Conservation (phyloP, 2,329 filamentous ascomycete genomes). For the Epichloe baconii region DNA sequence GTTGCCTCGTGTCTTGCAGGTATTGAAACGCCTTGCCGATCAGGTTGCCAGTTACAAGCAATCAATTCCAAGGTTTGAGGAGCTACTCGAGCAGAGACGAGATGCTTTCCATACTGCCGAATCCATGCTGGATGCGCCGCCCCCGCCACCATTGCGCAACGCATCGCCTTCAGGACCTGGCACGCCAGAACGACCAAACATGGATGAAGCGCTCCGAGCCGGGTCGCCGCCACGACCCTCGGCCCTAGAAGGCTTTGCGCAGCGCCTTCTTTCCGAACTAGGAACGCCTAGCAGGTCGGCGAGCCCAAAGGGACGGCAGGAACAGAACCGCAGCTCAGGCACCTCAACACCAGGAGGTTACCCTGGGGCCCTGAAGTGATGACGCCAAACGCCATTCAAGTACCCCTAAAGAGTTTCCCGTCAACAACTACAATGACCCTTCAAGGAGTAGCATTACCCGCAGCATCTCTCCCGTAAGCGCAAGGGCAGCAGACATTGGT, state of each 20-base stretch:
- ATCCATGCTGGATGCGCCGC: conserved; percentile 26
- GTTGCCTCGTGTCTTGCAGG: conserved; percentile 39
- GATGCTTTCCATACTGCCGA: conserved; percentile 52
- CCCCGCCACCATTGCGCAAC: conserved; percentile 10
- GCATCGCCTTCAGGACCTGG: conserved; percentile 18
- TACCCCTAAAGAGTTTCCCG: conserved; percentile 31
- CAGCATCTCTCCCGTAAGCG: conserved; percentile 29
- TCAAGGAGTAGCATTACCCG: conserved; percentile 18
- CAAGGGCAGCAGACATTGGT: conserved; percentile 12
- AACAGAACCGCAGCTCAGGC: conserved; percentile 22
- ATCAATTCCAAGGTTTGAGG: conserved; percentile 58
- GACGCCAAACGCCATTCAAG: conserved; percentile 19
- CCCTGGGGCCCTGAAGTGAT: conserved; percentile 10
- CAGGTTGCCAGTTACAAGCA: conserved; percentile 50
- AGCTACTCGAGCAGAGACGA: conserved; percentile 52
- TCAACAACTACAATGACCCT: conserved; percentile 24
- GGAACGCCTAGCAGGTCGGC: conserved; percentile 37
- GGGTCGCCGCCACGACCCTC: conserved; percentile 40
- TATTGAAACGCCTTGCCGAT: conserved; percentile 46
- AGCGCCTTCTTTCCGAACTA: conserved; percentile 47
- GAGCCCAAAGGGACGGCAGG: conserved; percentile 38
- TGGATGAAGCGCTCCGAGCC: conserved; percentile 31
- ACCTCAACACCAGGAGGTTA: conserved; percentile 17
- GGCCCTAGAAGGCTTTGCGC: conserved; percentile 47
- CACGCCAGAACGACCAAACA: conserved; percentile 29